Conservation (phyloP, 2,329 filamentous ascomycete genomes). For the Pseudogymnoascus sp. region DNA sequence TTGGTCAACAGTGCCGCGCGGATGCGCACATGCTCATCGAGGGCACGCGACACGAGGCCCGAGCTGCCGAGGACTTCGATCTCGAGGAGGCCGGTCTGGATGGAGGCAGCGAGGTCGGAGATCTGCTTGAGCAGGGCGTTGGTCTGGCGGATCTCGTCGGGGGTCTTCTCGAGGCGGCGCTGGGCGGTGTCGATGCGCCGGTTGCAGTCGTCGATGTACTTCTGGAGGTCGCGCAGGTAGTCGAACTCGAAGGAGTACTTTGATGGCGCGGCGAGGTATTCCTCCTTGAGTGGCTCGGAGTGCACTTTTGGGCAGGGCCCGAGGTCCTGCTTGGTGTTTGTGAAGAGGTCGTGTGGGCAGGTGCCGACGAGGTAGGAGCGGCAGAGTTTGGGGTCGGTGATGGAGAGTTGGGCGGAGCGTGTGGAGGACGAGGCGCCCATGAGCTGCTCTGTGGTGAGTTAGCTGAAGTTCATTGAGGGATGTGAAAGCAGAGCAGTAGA, state of each 20-base stretch:
- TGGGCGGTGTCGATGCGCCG: slow-evolving; percentile 86
- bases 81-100: slow-evolving; percentile 77
- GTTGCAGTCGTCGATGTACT: slow-evolving; percentile 96
- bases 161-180: slow-evolving; percentile 87
- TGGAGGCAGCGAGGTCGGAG: slow-evolving; percentile 66
- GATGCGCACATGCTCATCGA: slow-evolving; percentile 83
- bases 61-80: slow-evolving; percentile 77
- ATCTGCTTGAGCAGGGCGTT: slow-evolving; percentile 84
- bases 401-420: slow-evolving; percentile 71
- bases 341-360: slow-evolving; percentile 98
- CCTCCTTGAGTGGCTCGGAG: slow-evolving; percentile 76
- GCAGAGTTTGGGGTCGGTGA: slow-evolving; percentile 90
- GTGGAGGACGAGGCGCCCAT: slow-evolving; percentile 70
- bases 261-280: slow-evolving; percentile 70
- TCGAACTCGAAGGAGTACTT: slow-evolving; percentile 92
- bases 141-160: slow-evolving; percentile 93
- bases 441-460: slow-evolving; percentile 64
- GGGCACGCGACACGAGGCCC: slow-evolving; percentile 69
- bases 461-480: background rate
- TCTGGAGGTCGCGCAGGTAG: slow-evolving; percentile 91
- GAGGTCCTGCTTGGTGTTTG: slow-evolving; percentile 97
- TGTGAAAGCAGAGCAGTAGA: background rate
- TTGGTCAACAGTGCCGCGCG: slow-evolving; percentile 74
- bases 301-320: slow-evolving; percentile 84
- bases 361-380: slow-evolving; percentile 88